These are phyloP conservation scores for Spathaspora passalidarum DNA, from an alignment of 805 yeast genomes.

Conservation along the genomic window DNA sequence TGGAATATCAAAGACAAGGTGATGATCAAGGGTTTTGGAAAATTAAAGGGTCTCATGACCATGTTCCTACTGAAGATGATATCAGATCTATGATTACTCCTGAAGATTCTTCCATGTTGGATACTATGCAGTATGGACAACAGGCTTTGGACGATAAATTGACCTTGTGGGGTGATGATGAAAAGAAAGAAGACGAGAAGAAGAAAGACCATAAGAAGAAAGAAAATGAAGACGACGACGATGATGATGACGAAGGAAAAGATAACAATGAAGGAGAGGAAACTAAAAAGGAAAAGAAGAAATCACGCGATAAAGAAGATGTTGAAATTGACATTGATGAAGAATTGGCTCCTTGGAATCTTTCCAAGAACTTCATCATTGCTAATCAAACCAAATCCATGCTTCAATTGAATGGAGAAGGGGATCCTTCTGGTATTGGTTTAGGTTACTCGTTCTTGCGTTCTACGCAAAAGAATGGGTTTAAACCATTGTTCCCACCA, in stretches of 20 bases:
- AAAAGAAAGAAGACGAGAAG: constrained; percentile 24
- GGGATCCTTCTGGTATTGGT: constrained; percentile 91
- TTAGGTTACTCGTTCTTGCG: constrained; percentile 84
- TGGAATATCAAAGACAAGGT: constrained; percentile 95
- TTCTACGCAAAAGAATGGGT: constrained; percentile 95
- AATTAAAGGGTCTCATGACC: constrained; percentile 50
- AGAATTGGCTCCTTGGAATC: constrained; percentile 90
- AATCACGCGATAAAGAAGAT: constrained; percentile 25
- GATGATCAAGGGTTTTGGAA: constrained; percentile 96
- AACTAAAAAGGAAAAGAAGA: constrained; percentile 24
- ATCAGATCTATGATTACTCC: constrained; percentile 84
- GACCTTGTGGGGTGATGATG: constrained; percentile 42
- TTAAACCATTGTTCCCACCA: constrained; percentile 41
- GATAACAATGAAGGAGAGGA: constrained; percentile 14
- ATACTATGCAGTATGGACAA: constrained; percentile 92
- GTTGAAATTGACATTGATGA: constrained; percentile 67
- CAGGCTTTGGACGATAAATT: constrained; percentile 82
- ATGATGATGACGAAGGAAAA: constrained; percentile 11
- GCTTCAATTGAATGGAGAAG: constrained; percentile 91
- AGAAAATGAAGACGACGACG: constrained; percentile 32
- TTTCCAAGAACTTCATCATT: constrained; percentile 84
- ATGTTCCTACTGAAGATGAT: constrained; percentile 71
- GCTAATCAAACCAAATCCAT: constrained; percentile 97
- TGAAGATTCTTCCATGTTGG: constrained; percentile 83
- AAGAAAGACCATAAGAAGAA: constrained; percentile 19